These are phyloP conservation scores for Zalaria sp. DNA, from an alignment of 2,329 filamentous ascomycete genomes.

Conservation along the genomic window DNA sequence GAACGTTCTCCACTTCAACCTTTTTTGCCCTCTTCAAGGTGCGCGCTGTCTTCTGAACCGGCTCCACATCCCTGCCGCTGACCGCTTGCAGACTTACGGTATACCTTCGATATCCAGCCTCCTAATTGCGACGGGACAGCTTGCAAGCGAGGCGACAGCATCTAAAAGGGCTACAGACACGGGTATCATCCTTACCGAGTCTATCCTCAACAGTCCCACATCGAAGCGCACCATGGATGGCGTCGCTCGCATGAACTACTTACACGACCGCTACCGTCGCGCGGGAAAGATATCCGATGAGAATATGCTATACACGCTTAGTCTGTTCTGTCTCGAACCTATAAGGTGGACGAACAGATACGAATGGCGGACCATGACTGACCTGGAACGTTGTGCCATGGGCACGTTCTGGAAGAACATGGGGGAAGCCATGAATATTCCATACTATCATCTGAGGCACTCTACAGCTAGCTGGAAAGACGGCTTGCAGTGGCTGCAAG, in stretches of 20 bases:
- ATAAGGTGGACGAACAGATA: constrained; percentile 47
- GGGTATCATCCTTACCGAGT: constrained; percentile 33
- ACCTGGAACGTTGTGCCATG: constrained; percentile 51
- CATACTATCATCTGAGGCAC: constrained; percentile 31
- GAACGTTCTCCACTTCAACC: not conserved
- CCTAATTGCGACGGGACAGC: constrained; percentile 5
- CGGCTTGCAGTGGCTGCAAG: constrained; percentile 39
- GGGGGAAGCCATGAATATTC: constrained; percentile 58
- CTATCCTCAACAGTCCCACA: constrained; percentile 28
- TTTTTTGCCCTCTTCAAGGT: constrained; percentile 5
- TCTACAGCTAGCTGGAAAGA: constrained; percentile 28
- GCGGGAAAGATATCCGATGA: constrained; percentile 45
- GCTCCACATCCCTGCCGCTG: not conserved
- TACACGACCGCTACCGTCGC: constrained; percentile 44
- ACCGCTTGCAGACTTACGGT: constrained; percentile 5
- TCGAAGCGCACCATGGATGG: constrained; percentile 30
- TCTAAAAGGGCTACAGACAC: constrained; percentile 42
- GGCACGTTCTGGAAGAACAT: constrained; percentile 58
- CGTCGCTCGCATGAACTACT: constrained; percentile 49
- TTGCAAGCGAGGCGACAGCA: constrained; percentile 12
- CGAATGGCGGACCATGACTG: constrained; percentile 56
- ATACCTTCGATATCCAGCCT: constrained; percentile 6
- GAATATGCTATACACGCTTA: constrained; percentile 52
- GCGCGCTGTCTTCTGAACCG: not conserved
- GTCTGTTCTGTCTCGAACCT: constrained; percentile 52